These are phyloP conservation scores for Ogataea salicorniae DNA, from an alignment of 805 yeast genomes.

Conservation along the genomic window DNA sequence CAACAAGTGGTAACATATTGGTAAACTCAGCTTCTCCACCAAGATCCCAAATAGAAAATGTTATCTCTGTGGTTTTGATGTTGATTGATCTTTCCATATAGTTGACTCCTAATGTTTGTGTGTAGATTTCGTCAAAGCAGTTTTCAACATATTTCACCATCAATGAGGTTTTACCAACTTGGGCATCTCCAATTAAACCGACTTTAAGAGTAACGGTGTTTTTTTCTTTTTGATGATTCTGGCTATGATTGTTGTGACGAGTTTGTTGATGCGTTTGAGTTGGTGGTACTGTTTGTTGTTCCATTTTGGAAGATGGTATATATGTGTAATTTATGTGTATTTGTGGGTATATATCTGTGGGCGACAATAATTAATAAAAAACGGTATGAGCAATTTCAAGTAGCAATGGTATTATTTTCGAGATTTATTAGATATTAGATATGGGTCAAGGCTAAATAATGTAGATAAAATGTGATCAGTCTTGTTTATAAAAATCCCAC, in stretches of 20 bases:
- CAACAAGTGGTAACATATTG: constrained; percentile 90
- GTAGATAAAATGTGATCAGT: too few species aligned
- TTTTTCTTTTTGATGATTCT: constrained; percentile 17
- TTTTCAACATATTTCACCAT: constrained; percentile 98
- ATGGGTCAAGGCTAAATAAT: too few species aligned
- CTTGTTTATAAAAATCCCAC: too few species aligned
- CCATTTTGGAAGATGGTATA: too few species aligned
- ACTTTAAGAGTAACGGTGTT: constrained; percentile 67
- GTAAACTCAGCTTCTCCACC: constrained; percentile 96
- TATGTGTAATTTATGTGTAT: too few species aligned
- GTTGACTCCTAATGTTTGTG: constrained; percentile 92
- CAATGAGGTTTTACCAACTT: constrained; percentile 90
- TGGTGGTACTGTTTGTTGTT: too few species aligned
- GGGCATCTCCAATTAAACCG: constrained; percentile 93
- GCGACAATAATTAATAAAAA: too few species aligned
- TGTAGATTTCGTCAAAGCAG: constrained; percentile 83
- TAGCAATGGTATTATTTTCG: too few species aligned
- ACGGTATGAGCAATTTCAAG: too few species aligned
- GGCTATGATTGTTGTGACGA: neutral
- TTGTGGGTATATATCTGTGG: too few species aligned
- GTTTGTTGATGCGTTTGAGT: too few species aligned
- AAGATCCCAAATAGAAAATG: constrained; percentile 90
- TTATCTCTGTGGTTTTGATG: constrained; percentile 79
- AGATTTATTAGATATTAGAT: too few species aligned
- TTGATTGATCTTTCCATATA: constrained; percentile 87